Conservation (phyloP, 805 yeast genomes). For the Millerago galiae region DNA sequence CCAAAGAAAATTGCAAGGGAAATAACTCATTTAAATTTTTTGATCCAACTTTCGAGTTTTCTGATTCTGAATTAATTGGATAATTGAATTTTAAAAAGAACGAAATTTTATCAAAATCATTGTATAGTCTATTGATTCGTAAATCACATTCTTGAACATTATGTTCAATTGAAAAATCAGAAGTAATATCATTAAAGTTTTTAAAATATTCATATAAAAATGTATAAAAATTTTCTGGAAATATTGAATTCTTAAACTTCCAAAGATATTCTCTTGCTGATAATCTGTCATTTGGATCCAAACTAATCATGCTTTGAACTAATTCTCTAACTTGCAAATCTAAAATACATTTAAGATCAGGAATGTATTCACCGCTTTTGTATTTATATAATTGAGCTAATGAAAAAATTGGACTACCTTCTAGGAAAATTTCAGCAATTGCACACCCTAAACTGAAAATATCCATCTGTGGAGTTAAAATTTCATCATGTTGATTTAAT, state of each 20-base stretch:
- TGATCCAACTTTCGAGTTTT: background rate
- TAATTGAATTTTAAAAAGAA: conserved; percentile 32
- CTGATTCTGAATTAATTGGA: conserved; percentile 8
- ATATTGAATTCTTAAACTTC: conserved; percentile 42
- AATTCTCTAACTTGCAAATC: conserved; percentile 46
- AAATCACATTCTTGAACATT: conserved; percentile 39
- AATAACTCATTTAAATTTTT: conserved; percentile 9
- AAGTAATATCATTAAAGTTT: conserved; percentile 25
- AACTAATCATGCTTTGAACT: conserved; percentile 54
- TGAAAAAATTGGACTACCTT: conserved; percentile 82
- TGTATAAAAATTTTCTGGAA: conserved; percentile 63
- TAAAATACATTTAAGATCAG: conserved; percentile 52
- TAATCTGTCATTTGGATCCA: conserved; percentile 56
- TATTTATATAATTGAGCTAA: conserved; percentile 83
- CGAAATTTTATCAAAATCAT: conserved; percentile 48
- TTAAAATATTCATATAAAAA: conserved; percentile 66
- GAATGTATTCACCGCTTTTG: conserved; percentile 58
- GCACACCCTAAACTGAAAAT: conserved; percentile 80
- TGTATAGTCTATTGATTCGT: conserved; percentile 55
- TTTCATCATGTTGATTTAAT: conserved; percentile 16
- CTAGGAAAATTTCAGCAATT: conserved; percentile 80
- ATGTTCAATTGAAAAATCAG: conserved; percentile 17
- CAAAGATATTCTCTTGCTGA: conserved; percentile 48
- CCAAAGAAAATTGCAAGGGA: conserved; percentile 41
- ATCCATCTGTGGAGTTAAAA: conserved; percentile 64